Evolutionary conservation across 1,284 basidiomycete species (phyloP), one percentile per base, ranked within the genome.

Genomic region (Papiliotrema laurentii): DNA sequence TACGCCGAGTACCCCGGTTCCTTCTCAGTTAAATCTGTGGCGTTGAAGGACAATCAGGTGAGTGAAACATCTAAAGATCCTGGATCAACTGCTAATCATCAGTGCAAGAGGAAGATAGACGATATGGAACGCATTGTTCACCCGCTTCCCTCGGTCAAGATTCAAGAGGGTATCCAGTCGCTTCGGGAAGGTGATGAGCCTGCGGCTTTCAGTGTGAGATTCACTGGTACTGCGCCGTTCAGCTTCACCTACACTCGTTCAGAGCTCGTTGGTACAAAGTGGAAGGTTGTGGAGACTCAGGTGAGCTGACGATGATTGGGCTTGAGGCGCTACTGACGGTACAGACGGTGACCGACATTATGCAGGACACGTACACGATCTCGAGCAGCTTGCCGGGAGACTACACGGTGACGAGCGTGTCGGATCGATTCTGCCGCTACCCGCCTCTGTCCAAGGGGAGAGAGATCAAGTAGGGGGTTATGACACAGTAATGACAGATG

Each of bases 131-230:
- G 89, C 66, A 77, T 73, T 21, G 83, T 98, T 11, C 90, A 97
- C 66, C 76, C 84, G 13, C 77, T 97, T 22, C 94, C 94, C 2
- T 83, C 84, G 4, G 94, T 91, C 2, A 83, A 84, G 60, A 88
- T 98, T 39, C 85, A 85, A 7, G 84, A 88, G 49, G 94, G 94
- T 36, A 83, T 86, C 64, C 85, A 94, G 70, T 83, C 90, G 64
- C 86, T 97, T 44, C 84, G 90, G 52, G 91, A 97, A 77, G 91
- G 77, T 60, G 87, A 90, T 68, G 87, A 93, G 76, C 91, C 92
- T 9, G 89, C 94, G 68, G 93, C 96, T 55, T 78, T 88, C 49
- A 44, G 40, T 39, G 96, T 98, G 74, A 83, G 81, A 10, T 81
- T 98, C 53, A 78, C 83, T 39, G 94, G 94, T 47, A 87, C 88